Conservation (phyloP, 192 early-diverging fungal genomes). For the Haplosporangium gracile region DNA sequence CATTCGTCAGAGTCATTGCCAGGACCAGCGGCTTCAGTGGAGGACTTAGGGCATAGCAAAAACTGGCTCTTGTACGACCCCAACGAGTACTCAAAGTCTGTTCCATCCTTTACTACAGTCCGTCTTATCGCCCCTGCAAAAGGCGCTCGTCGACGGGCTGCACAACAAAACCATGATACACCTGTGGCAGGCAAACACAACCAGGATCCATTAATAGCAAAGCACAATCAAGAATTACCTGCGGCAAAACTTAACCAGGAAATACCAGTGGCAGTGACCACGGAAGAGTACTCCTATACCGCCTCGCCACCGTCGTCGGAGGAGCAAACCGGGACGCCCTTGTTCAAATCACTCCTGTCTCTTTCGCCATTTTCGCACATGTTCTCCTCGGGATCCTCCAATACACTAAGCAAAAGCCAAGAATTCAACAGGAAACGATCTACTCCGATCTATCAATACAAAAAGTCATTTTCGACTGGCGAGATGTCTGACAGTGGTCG, state of each 20-base stretch:
- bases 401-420: background rate
- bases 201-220: too few species aligned
- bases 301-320: constrained; percentile 1
- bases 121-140: constrained; percentile 17
- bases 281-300: background rate
- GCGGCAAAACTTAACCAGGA: background rate
- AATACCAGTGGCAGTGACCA: too few species aligned
- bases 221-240: too few species aligned
- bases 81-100: constrained; percentile 43
- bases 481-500: background rate
- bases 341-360: constrained; percentile 38
- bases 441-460: background rate
- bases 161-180: too few species aligned
- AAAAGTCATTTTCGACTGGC: constrained; percentile 1
- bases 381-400: constrained; percentile 22
- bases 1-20: constrained; percentile 15
- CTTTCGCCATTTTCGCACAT: constrained; percentile 45
- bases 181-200: too few species aligned
- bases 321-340: constrained; percentile 26
- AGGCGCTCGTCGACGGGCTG: background rate
- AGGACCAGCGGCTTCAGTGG: constrained; percentile 12
- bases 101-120: constrained; percentile 30
- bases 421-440: background rate
- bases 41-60: constrained; percentile 27
- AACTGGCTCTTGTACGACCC: constrained; percentile 33